Evolutionary conservation across 441 rosid species (phyloP).

Genomic region (Populus hybrid): DNA sequence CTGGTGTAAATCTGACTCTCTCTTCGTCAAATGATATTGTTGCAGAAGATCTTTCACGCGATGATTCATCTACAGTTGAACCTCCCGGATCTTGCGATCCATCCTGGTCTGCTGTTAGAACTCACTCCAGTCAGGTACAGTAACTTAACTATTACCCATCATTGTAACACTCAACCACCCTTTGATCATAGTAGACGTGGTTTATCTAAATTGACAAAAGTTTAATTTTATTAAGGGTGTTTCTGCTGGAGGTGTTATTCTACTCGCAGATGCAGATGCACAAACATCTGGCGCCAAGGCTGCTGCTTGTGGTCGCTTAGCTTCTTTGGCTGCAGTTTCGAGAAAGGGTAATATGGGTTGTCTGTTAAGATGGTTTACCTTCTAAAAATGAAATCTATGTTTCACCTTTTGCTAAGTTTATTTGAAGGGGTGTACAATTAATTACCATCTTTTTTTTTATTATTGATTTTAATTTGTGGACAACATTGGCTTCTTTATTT

Average conservation of each 20-base stretch:
- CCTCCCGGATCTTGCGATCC: constrained; percentile 22
- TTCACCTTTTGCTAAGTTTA: not conserved
- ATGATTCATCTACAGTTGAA: constrained; percentile 26
- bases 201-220: constrained; percentile 16
- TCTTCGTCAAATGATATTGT: constrained; percentile 34
- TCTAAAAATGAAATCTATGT: not conserved
- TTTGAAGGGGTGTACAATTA: not conserved
- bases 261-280: constrained; percentile 68
- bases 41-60: constrained; percentile 31
- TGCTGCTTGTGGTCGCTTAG: constrained; percentile 86
- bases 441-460: not conserved
- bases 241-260: constrained; percentile 57
- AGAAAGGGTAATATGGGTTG: constrained; percentile 40
- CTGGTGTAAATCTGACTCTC: constrained; percentile 46
- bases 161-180: not conserved
- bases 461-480: not conserved
- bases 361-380: constrained; percentile 1
- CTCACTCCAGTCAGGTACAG: constrained; percentile 39
- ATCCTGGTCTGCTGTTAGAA: constrained; percentile 27
- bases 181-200: not conserved
- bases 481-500: not conserved
- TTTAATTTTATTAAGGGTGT: constrained; percentile 42
- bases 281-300: constrained; percentile 88
- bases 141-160: not conserved
- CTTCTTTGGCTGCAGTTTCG: constrained; percentile 76